Conservation (phyloP, 1,284 basidiomycete genomes). For the Schizopora paradoxa region DNA sequence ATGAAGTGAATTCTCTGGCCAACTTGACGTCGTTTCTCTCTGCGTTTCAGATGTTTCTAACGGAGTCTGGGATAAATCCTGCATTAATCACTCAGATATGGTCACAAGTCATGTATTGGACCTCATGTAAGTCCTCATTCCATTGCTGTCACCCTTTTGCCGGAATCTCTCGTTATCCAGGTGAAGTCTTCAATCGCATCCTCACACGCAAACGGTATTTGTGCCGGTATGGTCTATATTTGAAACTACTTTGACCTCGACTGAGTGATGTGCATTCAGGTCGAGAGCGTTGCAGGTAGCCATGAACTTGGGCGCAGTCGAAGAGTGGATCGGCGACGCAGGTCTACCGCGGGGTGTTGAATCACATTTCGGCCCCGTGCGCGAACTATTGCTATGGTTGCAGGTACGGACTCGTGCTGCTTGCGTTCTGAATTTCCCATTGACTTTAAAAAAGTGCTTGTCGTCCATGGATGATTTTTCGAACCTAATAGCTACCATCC, state of each 20-base stretch:
- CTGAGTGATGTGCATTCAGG: conserved; percentile 30
- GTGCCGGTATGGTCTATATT: conserved; percentile 56
- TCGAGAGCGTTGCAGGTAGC: conserved; percentile 87
- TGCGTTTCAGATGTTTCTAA: conserved; percentile 81
- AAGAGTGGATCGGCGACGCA: conserved; percentile 88
- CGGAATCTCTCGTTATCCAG: conserved; percentile 38
- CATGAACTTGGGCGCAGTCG: conserved; percentile 81
- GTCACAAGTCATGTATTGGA: conserved; percentile 95
- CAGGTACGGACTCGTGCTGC: conserved; percentile 47
- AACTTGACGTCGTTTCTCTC: conserved; percentile 81
- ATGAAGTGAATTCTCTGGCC: conserved; percentile 46
- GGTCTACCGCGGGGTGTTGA: conserved; percentile 77
- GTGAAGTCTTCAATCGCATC: conserved; percentile 94
- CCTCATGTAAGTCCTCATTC: conserved; percentile 55
- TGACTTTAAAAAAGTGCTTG: conserved; percentile 55
- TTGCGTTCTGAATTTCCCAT: conserved; percentile 8
- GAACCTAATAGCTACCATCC: conserved; percentile 85
- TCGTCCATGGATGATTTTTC: conserved; percentile 85
- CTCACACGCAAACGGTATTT: conserved; percentile 89
- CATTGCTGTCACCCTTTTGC: neutral
- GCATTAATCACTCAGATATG: conserved; percentile 86
- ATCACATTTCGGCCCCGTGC: conserved; percentile 79
- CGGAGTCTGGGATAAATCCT: conserved; percentile 89
- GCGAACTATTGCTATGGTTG: conserved; percentile 83
- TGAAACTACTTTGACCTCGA: neutral